Base-by-base conservation (phyloP, 1,284 basidiomycete genomes). In the Inonotus hispidus region DNA sequence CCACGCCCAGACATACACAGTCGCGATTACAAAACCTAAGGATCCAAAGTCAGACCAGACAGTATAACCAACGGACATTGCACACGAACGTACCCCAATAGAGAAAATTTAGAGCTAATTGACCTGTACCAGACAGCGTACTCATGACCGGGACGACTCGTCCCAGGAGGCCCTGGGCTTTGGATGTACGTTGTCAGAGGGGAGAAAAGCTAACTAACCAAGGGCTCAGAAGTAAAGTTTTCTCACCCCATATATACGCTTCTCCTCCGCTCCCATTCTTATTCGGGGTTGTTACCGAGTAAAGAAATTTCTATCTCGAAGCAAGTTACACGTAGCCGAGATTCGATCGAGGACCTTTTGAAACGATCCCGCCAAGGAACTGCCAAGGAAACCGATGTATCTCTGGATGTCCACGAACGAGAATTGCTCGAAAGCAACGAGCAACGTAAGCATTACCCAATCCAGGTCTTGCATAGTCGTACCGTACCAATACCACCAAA, bases 61-160 rank as follows among this genome's bases (percentile, higher is more conserved):
- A 10, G 19, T 16, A 43, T 14, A 32, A 32, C 41, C 19, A n/a
- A 43, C 19, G 41, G n/a, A n/a, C 19, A 16, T 43, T 43, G 19
- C 19, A 25, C 10, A 39, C 2, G 23, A n/a, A 32, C 53, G 37
- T 55, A 55, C 53, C 53, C 53, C 53, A 55, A 45, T 41, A 55
- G 10, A 55, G 16, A 21, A 29, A 43, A 19, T 55, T 55, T 10
- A 55, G 19, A 13, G 53, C 41, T 19, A 27, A 14, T 32, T n/a
- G 27, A 32, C 32, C 27, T 35, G 29, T 35, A 16, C 50, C 50
- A 19, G 50, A 32, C 50, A 52, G 50, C 16, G 50, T 52, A 49
- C 13, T 25, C 46, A 49, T 49, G 25, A 13, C 1, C 16, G 29
- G 50, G 21, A 32, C 19, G 41, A 43, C 41, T 43, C 41, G 41